A percentile compares a stretch with the other conserved stretches of the same genome.
These are phyloP conservation scores for Aspergillus flavus DNA, from an alignment of 2,329 filamentous ascomycete species.

Conservation along the genomic window DNA sequence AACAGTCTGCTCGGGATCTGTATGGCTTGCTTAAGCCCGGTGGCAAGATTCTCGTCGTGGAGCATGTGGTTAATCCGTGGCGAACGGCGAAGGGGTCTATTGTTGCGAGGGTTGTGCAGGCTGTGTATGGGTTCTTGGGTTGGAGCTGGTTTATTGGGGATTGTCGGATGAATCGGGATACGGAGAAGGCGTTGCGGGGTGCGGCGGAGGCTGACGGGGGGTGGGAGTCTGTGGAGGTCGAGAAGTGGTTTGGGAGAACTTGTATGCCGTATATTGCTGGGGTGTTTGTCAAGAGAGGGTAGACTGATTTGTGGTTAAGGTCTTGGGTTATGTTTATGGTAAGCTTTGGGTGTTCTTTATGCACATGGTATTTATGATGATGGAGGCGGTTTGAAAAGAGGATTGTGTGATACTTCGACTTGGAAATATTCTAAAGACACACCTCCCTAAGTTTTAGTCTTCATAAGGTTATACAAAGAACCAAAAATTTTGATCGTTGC, in stretches of 20 bases:
- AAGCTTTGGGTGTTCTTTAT: background rate
- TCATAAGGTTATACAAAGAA: too few species aligned
- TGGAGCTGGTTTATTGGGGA: slow-evolving; percentile 58
- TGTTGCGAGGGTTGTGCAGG: slow-evolving; percentile 50
- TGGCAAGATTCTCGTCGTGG: slow-evolving; percentile 57
- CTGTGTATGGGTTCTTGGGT: slow-evolving; percentile 47
- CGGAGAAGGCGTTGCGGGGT: slow-evolving; percentile 44
- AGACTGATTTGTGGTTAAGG: background rate
- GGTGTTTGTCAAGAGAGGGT: slow-evolving; percentile 41
- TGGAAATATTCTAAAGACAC: background rate
- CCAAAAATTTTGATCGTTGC: too few species aligned
- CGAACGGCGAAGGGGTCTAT: slow-evolving; percentile 48
- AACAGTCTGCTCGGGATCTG: slow-evolving; percentile 49
- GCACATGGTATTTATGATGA: background rate
- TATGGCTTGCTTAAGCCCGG: slow-evolving; percentile 58
- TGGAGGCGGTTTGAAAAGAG: background rate
- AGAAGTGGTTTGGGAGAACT: slow-evolving; percentile 41
- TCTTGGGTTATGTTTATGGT: too few species aligned
- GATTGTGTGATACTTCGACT: background rate
- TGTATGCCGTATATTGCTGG: slow-evolving; percentile 47
- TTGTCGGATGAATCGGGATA: slow-evolving; percentile 55
- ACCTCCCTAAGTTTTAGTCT: too few species aligned
- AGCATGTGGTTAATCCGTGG: slow-evolving; percentile 60
- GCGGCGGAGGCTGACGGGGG: slow-evolving; percentile 46
- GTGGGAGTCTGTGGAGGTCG: slow-evolving; percentile 54